These are phyloP conservation scores for Fusarium globosum DNA, from an alignment of 2,329 filamentous ascomycete species.

Conservation along the genomic window DNA sequence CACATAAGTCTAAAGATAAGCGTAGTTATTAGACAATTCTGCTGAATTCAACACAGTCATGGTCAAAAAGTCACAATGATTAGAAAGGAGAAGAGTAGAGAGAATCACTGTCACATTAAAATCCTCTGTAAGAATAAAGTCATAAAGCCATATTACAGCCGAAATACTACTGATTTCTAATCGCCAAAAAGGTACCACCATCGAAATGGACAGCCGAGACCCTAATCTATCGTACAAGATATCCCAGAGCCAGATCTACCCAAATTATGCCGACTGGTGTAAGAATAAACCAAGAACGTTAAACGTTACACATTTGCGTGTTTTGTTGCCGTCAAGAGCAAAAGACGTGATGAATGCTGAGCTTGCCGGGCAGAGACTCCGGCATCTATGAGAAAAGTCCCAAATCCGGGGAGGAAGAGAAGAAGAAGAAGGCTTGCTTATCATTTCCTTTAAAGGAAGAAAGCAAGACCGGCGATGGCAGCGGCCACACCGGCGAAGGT, in stretches of 20 bases:
- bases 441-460: slow-evolving; percentile 42
- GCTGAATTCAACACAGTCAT: not conserved
- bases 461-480: slow-evolving; percentile 40
- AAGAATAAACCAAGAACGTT: slow-evolving; percentile 43
- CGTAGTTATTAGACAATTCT: not conserved
- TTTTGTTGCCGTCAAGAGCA: slow-evolving; percentile 9
- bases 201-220: slow-evolving; percentile 23
- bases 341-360: slow-evolving; percentile 23
- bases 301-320: slow-evolving; percentile 33
- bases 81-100: not conserved
- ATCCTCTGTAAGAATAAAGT: not conserved
- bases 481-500: slow-evolving; percentile 39
- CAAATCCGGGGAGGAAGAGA: not conserved
- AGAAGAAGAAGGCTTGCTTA: not conserved
- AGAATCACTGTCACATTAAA: not conserved
- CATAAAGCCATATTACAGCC: slow-evolving; percentile 40
- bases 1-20: not conserved
- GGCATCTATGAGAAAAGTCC: slow-evolving; percentile 1
- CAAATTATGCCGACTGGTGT: slow-evolving; percentile 26
- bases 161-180: slow-evolving; percentile 39
- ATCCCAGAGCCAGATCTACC: slow-evolving; percentile 20
- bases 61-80: not conserved
- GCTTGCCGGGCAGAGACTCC: not conserved
- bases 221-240: slow-evolving; percentile 26
- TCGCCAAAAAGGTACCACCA: slow-evolving; percentile 37